These are phyloP conservation scores for Capsicum pubescens DNA, from an alignment of 257 asterid species.

Conservation along the genomic window DNA sequence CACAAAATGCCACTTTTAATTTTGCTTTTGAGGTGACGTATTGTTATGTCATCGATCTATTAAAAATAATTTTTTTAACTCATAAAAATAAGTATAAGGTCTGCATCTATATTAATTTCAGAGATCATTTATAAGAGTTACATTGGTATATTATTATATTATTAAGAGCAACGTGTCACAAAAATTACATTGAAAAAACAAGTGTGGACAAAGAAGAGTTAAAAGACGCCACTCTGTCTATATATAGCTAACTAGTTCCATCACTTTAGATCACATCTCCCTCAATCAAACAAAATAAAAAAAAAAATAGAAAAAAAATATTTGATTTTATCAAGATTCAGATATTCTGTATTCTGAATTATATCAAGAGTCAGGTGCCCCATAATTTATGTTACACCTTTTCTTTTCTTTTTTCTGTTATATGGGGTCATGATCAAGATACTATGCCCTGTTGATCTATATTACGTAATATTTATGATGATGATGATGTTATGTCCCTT, in stretches of 20 bases:
- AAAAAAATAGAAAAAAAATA: not conserved
- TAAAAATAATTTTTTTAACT: too few relatives aligned
- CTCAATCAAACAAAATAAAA: not conserved
- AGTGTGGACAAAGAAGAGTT: not conserved
- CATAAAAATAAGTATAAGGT: too few relatives aligned
- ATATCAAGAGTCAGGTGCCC: conserved; percentile 25
- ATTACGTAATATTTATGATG: conserved; percentile 27
- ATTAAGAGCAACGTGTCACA: too few relatives aligned
- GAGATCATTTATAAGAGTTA: too few relatives aligned
- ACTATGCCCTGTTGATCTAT: conserved; percentile 28
- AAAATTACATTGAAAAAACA: not conserved
- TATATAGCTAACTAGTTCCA: not conserved
- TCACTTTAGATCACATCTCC: not conserved
- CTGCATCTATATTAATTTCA: too few relatives aligned
- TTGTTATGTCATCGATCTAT: too few relatives aligned
- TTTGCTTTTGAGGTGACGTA: too few relatives aligned
- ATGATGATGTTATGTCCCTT: conserved; percentile 19
- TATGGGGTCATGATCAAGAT: conserved; percentile 32
- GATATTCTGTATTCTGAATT: not conserved
- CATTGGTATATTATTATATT: too few relatives aligned
- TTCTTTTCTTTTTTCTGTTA: not conserved
- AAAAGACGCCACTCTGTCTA: not conserved
- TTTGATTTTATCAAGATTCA: too few relatives aligned
- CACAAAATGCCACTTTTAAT: too few relatives aligned
- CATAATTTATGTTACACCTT: not conserved